Conservation (phyloP, 2,329 filamentous ascomycete species). For the Aureobasidium sp. region DNA sequence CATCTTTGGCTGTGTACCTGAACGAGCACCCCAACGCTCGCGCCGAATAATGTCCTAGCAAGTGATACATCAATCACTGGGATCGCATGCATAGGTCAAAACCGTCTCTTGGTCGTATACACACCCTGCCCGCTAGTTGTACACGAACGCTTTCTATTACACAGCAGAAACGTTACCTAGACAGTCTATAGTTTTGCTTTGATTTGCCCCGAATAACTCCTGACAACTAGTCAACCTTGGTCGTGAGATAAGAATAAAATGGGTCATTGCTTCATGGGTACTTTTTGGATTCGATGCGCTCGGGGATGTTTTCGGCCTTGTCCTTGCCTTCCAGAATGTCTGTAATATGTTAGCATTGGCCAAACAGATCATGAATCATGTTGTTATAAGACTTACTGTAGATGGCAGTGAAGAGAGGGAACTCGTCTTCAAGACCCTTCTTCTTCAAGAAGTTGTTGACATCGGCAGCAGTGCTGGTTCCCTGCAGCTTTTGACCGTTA, state of each 20-base stretch:
- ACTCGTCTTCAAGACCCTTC: constrained; percentile 69
- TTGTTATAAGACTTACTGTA: constrained; percentile 41
- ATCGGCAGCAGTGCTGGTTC: constrained; percentile 83
- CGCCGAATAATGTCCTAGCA: too few species aligned
- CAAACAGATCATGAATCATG: background rate
- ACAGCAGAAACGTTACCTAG: background rate
- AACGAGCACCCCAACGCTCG: too few species aligned
- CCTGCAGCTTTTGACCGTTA: constrained; percentile 95
- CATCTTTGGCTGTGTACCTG: background rate
- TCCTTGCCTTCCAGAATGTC: constrained; percentile 69
- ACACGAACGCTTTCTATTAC: background rate
- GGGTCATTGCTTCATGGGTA: constrained; percentile 8
- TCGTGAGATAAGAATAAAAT: constrained; percentile 3
- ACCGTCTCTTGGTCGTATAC: too few species aligned
- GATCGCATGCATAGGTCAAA: too few species aligned
- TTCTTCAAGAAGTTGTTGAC: constrained; percentile 82
- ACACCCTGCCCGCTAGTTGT: background rate
- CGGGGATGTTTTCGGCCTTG: constrained; percentile 72
- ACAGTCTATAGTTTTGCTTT: background rate
- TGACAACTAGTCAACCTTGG: constrained; percentile 8
- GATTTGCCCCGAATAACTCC: constrained; percentile 9
- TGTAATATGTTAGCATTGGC: constrained; percentile 17
- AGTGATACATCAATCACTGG: accelerated
- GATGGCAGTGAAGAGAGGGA: constrained; percentile 88
- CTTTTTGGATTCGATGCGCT: constrained; percentile 39